Base-by-base conservation (phyloP, 2,329 filamentous ascomycete genomes). In the Cladophialophora carrionii region DNA sequence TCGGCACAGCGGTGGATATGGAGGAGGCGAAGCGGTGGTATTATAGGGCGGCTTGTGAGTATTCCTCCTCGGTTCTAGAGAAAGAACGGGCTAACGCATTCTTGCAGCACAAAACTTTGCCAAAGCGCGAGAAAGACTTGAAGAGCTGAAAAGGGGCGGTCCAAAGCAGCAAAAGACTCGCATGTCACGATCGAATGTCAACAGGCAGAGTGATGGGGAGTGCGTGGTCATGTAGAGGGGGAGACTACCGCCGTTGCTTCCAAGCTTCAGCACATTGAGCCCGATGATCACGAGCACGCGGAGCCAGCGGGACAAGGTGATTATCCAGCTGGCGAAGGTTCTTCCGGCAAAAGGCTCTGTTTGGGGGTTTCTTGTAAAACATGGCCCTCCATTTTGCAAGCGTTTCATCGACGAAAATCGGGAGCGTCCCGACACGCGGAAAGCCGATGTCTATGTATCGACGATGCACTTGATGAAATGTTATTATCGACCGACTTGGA, bases 11-110 rank as follows among this genome's bases (percentile, higher is more conserved):
- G 17, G 87, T 90, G 8, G 96, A 94, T 76, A 73, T 97, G 72
- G 95, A 99, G 73, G 95, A 98, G 79, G 95, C 94, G 24, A 97
- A 96, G 83, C 87, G 92, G 72, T 99, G 95, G 95, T 99, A 99
- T 79, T 97, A 93, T 85, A 85, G 94, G 76, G 93, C 95, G 78
- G 95, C 95, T 75, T 90, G 94, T 97, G 83, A 87, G 92, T 88
- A 65, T 51, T 10, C 12, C 12, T 6, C 20, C 37, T 58, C 4
- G 9, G 1, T 6, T 26, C 17, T 24, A 31, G 8, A 32, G 5
- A 20, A 57, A 24, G 65, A n/a, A 55, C 6, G 52, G 29, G 57
- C 63, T 59, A 29, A 66, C 64, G 70, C 3, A 57, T 64, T 64
- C 49, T 66, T 37, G 1, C 57, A 96, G 94, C 93, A 65, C 94